A percentile compares a stretch with the other conserved stretches of the same genome.
phyloP scores from a whole-genome alignment of 108 stramenopile species.

The Bacterosira constricta region DNA sequence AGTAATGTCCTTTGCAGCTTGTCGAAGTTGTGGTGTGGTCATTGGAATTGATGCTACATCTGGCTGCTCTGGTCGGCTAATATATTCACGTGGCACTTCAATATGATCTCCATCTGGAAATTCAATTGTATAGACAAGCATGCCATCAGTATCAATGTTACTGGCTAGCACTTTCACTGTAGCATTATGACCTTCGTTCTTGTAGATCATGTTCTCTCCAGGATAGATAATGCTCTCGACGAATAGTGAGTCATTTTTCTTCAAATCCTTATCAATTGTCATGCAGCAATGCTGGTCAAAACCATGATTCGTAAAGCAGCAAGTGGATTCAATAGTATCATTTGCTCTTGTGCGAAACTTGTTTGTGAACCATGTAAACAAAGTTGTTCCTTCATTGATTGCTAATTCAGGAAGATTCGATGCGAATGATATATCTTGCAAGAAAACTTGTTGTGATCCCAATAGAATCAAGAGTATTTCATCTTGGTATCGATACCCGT shows the following conservation, averaged over 20 bases:
- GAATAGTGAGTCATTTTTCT: neutral
- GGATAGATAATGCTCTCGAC: conserved; percentile 11
- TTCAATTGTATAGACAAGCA: neutral
- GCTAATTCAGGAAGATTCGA: no score
- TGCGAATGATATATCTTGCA: no score
- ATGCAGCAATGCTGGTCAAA: no score
- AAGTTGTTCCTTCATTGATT: no score
- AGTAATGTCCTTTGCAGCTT: neutral
- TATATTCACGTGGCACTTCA: neutral
- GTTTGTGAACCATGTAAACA: neutral
- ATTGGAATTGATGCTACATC: neutral
- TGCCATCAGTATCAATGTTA: neutral
- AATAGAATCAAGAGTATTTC: no score
- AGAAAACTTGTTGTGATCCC: neutral
- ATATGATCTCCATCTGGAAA: neutral
- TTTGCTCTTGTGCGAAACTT: neutral
- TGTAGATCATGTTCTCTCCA: conserved; percentile 13
- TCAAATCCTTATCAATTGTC: no score
- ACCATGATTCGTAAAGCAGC: neutral
- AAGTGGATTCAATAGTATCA: neutral
- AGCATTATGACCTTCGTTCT: neutral
- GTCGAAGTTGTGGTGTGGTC: neutral
- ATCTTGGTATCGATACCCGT: neutral
- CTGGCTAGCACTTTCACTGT: neutral
- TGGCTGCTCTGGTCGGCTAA: neutral